These are phyloP conservation scores for Bryopsis sp. DNA, from an alignment of 139 green algal species.

Conservation along the genomic window DNA sequence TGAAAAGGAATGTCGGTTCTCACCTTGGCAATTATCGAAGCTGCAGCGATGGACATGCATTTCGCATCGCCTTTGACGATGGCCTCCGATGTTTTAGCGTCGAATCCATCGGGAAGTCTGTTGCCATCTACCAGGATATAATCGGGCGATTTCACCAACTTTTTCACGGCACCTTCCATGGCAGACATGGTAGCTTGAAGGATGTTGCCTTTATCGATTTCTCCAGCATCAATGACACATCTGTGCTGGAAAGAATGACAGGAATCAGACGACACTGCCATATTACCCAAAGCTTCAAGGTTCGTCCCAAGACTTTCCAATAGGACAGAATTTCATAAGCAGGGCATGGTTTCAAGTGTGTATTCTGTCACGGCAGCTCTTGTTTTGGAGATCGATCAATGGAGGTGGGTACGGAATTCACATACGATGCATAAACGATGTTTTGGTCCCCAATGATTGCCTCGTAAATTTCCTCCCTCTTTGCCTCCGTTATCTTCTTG, in stretches of 20 bases:
- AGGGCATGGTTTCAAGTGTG: too few relatives aligned
- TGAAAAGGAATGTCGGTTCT: neutral
- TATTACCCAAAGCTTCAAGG: neutral
- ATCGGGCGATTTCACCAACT: conserved; percentile 32
- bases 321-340: too few relatives aligned
- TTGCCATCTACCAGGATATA: conserved; percentile 73
- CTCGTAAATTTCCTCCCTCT: conserved; percentile 57
- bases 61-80: conserved; percentile 76
- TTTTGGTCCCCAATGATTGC: conserved; percentile 29
- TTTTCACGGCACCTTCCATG: conserved; percentile 48
- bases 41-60: conserved; percentile 71
- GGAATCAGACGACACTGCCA: too few relatives aligned
- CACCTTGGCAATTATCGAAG: conserved; percentile 85
- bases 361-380: too few relatives aligned
- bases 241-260: conserved; percentile 30
- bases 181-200: conserved; percentile 65
- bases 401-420: too few relatives aligned
- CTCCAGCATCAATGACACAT: conserved; percentile 42
- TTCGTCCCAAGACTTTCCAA: neutral
- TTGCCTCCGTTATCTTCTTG: conserved; percentile 67
- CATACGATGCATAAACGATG: neutral
- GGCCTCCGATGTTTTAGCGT: conserved; percentile 24
- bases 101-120: conserved; percentile 30
- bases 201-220: conserved; percentile 90
- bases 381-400: too few relatives aligned